Base-by-base conservation (phyloP, 805 yeast genomes). In the Zygoascus biomembranicola region DNA sequence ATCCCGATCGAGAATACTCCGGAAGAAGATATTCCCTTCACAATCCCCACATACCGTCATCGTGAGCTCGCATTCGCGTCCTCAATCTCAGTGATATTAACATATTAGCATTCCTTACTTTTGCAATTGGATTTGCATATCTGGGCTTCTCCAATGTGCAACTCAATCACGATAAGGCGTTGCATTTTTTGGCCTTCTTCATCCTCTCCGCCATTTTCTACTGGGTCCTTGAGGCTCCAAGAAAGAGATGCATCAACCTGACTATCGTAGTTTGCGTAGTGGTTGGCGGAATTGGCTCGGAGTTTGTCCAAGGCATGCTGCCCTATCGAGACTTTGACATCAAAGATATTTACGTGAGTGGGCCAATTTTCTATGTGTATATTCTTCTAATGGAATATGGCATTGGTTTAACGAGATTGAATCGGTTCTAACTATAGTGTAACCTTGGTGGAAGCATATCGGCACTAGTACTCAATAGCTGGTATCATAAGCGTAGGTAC, bases 151-250 rank as follows among this genome's bases (percentile, higher is more conserved):
- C 66, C 23, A 56, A 60, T 43, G 53, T 60, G 43, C 35, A 58
- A 28, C 52, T 60, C 75, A 26, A 62, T 62, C 55, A 66, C 68
- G 62, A 73, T 58, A 73, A 73, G 56, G 54, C 60, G 5, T 58
- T 69, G 31, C 77, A 73, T 49, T 66, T 66, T 31, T 52, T 57
- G 8, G 64, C 69, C 23, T 73, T 73, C 55, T 70, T 73, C 50
- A 46, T 68, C 20, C 57, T 73, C 18, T 65, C 73, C 8, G 52
- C 68, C 20, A 56, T 61, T n/a, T 70, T 73, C 55, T 73, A 73
- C 65, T 73, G 77, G 77, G 61, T 70, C 20, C 54, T 73, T 5
- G 77, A 73, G 52, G 57, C 70, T 8, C 56, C 70, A 3, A 62
- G 76, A 11, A 63, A 67, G 48, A 61, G 74, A 19, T 63, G 69